Conservation (phyloP, 2,329 filamentous ascomycete species). For the Pseudocercospora crystallina region DNA sequence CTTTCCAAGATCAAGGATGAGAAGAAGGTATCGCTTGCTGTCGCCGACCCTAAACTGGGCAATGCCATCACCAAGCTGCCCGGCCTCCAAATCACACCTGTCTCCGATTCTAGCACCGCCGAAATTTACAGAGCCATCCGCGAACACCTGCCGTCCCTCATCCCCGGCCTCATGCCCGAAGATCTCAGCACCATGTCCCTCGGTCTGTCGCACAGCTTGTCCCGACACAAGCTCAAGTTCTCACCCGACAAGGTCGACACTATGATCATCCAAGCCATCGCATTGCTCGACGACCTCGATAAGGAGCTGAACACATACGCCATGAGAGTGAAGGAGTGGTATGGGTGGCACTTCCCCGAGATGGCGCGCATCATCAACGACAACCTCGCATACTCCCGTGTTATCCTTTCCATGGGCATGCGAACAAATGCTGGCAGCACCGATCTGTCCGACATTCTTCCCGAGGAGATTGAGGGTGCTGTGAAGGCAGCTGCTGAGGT, state of each 20-base stretch:
- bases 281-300: conserved; percentile 90
- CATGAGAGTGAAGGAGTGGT: conserved; percentile 99
- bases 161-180: conserved; percentile 80
- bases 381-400: conserved; percentile 88
- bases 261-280: conserved; percentile 98
- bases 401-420: conserved; percentile 87
- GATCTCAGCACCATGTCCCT: conserved; percentile 93
- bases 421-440: conserved; percentile 73
- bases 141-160: conserved; percentile 83
- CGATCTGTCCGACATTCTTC: conserved; percentile 84
- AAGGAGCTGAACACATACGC: conserved; percentile 99
- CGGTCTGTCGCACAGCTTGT: conserved; percentile 94
- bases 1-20: conserved; percentile 92
- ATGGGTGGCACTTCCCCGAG: conserved; percentile 99
- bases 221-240: conserved; percentile 97
- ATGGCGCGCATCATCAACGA: conserved; percentile 96
- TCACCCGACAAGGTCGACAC: conserved; percentile 98
- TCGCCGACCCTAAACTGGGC: conserved; percentile 88
- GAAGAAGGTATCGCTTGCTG: conserved; percentile 92
- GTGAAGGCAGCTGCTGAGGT: conserved; percentile 95
- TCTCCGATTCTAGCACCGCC: conserved; percentile 77
- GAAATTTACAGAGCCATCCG: conserved; percentile 95
- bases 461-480: conserved; percentile 88
- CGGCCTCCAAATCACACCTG: conserved; percentile 77
- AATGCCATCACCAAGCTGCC: conserved; percentile 91